phyloP scores from a whole-genome alignment of 331 rosid species.

The Acacia concinna region DNA sequence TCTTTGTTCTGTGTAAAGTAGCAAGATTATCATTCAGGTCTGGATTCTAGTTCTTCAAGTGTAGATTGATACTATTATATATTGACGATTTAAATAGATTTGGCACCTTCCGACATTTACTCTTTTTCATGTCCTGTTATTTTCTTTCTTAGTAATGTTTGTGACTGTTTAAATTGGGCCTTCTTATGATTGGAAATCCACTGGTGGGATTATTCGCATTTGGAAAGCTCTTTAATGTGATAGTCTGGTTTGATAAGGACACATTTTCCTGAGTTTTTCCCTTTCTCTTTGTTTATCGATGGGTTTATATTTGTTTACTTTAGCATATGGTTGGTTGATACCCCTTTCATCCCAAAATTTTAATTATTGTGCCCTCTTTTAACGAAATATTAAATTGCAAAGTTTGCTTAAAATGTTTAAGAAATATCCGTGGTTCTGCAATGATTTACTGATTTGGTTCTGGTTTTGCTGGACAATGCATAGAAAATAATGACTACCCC shows the following conservation, averaged over 20 bases:
- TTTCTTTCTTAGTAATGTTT: neutral
- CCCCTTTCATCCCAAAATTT: neutral
- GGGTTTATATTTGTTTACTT: neutral
- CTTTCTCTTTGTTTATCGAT: neutral
- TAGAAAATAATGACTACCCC: neutral
- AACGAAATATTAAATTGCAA: neutral
- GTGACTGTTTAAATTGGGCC: constrained; percentile 15
- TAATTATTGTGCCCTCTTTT: neutral
- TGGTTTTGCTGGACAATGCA: neutral
- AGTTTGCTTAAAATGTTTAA: neutral
- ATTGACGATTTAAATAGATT: constrained; percentile 6
- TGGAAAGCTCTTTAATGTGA: neutral
- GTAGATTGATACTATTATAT: constrained; percentile 30
- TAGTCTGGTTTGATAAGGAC: neutral
- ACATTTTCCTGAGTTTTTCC: neutral
- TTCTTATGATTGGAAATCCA: neutral
- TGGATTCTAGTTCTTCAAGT: constrained; percentile 17
- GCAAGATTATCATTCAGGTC: neutral
- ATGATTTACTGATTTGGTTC: neutral
- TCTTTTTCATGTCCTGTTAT: neutral
- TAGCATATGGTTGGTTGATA: neutral
- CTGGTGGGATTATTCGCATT: constrained; percentile 2
- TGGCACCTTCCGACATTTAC: neutral
- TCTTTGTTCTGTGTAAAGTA: neutral
- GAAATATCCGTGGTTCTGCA: neutral